These are phyloP conservation scores for Senecio squalidus DNA, from an alignment of 140 eudicot species.

Conservation along the genomic window DNA sequence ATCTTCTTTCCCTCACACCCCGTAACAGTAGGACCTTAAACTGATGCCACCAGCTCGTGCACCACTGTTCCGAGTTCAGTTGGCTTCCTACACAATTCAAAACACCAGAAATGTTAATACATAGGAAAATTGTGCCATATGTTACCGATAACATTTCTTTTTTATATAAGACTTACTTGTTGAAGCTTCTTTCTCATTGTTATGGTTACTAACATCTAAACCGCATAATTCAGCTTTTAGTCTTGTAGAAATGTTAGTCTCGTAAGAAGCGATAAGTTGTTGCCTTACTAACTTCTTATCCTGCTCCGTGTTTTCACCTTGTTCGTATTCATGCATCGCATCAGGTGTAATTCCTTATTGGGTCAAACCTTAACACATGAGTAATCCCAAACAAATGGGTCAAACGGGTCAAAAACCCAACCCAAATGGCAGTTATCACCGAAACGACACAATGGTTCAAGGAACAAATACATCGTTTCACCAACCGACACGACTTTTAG, in stretches of 20 bases:
- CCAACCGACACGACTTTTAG: too few species aligned
- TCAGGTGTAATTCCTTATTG: slow-evolving; percentile 77
- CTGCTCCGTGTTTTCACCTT: slow-evolving; percentile 50
- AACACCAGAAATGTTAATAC: slow-evolving; percentile 3
- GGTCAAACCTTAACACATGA: too few species aligned
- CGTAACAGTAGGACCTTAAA: slow-evolving; percentile 73
- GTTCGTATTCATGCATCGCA: slow-evolving; percentile 50
- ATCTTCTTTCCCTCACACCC: slow-evolving; percentile 80
- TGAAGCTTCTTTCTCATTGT: slow-evolving; percentile 42
- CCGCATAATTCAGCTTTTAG: slow-evolving; percentile 50
- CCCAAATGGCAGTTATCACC: too few species aligned
- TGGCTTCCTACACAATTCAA: slow-evolving; percentile 38
- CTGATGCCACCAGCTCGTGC: slow-evolving; percentile 95
- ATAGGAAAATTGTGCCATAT: slow-evolving; percentile 4
- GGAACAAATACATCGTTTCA: too few species aligned
- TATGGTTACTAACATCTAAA: slow-evolving; percentile 47
- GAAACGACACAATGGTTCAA: too few species aligned
- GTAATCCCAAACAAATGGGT: too few species aligned
- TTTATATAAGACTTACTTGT: slow-evolving; percentile 41
- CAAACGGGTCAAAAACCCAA: too few species aligned
- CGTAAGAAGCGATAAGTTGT: slow-evolving; percentile 63
- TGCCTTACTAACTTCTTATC: slow-evolving; percentile 55
- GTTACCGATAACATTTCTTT: background rate
- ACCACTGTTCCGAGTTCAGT: slow-evolving; percentile 63
- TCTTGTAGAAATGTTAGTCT: slow-evolving; percentile 51